Conservation (phyloP, 1,139 yeast genomes). For the Blastobotrys buckinghamii region DNA sequence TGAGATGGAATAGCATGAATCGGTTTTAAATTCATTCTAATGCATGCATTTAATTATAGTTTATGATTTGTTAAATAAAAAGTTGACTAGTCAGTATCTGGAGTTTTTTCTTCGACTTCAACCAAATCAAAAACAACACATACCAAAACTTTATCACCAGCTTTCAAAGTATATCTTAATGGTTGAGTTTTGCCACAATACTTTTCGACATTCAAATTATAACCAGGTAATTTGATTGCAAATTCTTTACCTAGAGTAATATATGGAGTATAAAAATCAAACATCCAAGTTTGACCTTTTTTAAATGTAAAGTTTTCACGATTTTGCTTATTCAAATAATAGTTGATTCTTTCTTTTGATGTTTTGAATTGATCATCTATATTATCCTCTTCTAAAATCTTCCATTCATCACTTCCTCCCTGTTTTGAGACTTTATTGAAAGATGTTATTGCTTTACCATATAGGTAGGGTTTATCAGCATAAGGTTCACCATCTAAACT, state of each 20-base stretch:
- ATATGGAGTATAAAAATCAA: constrained; percentile 43
- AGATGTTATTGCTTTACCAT: constrained; percentile 56
- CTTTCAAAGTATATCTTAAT: constrained; percentile 30
- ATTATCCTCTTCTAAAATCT: constrained; percentile 10
- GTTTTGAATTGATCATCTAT: neutral
- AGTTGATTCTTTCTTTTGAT: constrained; percentile 27
- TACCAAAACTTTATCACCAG: constrained; percentile 18
- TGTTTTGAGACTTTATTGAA: constrained; percentile 35
- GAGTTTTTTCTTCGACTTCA: neutral
- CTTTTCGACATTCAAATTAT: constrained; percentile 37
- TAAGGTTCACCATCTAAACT: constrained; percentile 61
- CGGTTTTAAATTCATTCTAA: too few relatives aligned
- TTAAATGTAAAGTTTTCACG: constrained; percentile 32
- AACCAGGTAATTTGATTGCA: constrained; percentile 42
- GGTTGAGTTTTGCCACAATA: constrained; percentile 37
- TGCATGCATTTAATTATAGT: too few relatives aligned
- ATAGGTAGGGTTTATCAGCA: constrained; percentile 52
- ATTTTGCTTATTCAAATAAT: constrained; percentile 29
- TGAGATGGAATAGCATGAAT: too few relatives aligned
- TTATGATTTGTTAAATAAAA: too few relatives aligned
- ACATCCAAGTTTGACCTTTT: constrained; percentile 32
- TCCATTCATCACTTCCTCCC: constrained; percentile 3
- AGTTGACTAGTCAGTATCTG: too few relatives aligned
- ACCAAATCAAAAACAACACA: constrained; percentile 22
- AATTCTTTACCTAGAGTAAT: constrained; percentile 38